Evolutionary conservation across 2,329 filamentous ascomycete genomes (phyloP), one percentile per base, ranked within the genome.

Genomic region (Alternaria viburni): DNA sequence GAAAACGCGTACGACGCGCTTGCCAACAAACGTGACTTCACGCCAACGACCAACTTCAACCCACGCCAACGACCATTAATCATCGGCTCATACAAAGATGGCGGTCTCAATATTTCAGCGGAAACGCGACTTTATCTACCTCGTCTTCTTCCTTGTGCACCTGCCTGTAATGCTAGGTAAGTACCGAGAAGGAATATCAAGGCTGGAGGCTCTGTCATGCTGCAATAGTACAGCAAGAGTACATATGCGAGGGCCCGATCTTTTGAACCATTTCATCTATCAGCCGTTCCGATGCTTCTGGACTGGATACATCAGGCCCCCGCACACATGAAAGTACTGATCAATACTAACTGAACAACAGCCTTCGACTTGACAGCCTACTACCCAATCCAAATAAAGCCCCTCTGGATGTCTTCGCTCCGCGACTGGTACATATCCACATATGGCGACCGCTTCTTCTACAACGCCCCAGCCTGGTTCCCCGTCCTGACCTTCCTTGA

Each of bases 371-470:
- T 89, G 13, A 84, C 84, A 32, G 80, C 85, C n/a, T 81, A 89
- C 59, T 89, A 89, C 66, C 89, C 89, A 2, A 51, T 79, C 5
- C 76, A 77, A 41, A 68, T 89, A 9, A 83, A 82, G 51, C 86
- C 86, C 0, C 57, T 77, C 0, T 81, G 87, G 73, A 84, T 89
- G 70, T 74, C 75, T 45, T 64, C 76, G 0, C 64, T 91, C 3
- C 86, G 86, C 61, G 71, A 79, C 3, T 90, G 81, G 77, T 90
- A 91, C 77, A 81, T 90, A 63, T 74, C 80, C 2, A 89, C 84
- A 1, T 90, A 90, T 75, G 82, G 84, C 13, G 89, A 91, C 72
- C 86, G 85, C 57, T 90, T 90, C 81, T 90, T 91, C 79, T 81
- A 84, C 32, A 72, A 80, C 4, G 83, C 87, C 2, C 88, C 88